Evolutionary conservation across 345 rosid species (phyloP), one percentile per base, ranked within the genome.

Genomic region (Aegle marmelos): DNA sequence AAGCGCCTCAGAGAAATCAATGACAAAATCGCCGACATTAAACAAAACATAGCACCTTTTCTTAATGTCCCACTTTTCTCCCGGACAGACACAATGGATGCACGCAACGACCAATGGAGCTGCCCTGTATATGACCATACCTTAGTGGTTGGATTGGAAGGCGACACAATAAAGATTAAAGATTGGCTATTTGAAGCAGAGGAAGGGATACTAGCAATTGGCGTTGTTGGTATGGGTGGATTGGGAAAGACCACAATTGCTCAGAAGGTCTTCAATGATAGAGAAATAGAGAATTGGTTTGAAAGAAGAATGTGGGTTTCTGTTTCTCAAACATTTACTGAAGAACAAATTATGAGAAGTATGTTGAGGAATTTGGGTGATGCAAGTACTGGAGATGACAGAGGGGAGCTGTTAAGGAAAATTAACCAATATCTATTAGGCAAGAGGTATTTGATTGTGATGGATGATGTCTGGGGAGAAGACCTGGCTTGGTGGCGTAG

Each of bases 391-490:
- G 81, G 75, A 56, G 50, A 68, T 33, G 86, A 78, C 39, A 22
- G 39, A 63, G 83, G 75, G 33, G 79, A 76, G 58, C 58, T 83
- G 78, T 70, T 73, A 48, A 79, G 59, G 36, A 80, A 81, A 75
- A 83, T 85, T 63, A 59, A 73, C 13, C 83, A 61, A 31, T 67
- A 48, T 16, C 81, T 81, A 7, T 48, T 45, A 13, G 73, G 68
- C 36, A 76, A 61, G 64, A 74, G 71, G 30, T 76, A 70, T 58
- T 41, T 85, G 70, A 68, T 78, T 24, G 84, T 82, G 50, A 72
- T 80, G 82, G 81, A 83, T 73, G 91, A 88, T 73, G 87, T 88
- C 0, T 88, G 89, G 91, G 64, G 79, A 36, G 56, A 34, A 59
- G 73, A 76, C 65, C 48, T 33, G 19, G 63, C 53, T 61, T 88